Base-by-base conservation (phyloP, 2,329 filamentous ascomycete genomes). In the Trichocomaceae sp. region DNA sequence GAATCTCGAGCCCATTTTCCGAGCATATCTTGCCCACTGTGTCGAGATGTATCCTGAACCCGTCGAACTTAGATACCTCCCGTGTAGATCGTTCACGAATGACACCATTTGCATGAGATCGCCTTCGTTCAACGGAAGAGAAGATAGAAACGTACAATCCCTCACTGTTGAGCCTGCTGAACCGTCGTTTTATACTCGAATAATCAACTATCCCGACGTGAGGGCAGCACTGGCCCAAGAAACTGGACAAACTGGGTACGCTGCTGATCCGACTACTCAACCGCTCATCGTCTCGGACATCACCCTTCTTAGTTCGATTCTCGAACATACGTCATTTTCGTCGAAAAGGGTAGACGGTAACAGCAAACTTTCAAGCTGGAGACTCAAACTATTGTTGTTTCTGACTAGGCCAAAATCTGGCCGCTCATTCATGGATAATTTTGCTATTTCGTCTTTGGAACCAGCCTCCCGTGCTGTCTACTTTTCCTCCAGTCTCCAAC, bases 61-160 rank as follows among this genome's bases (percentile, higher is more conserved):
- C 3, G 26, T 52, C 19, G 49, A 52, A 29, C 29, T 52, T 17
- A 45, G 13, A n/a, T 52, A 52, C 41, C 49, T 52, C 19, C 49
- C 49, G 6, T 52, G 49, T 17, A 33, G 41, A 10, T 52, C 49
- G 12, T 52, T 52, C 23, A 45, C 49, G 9, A 52, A 52, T 23
- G 49, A 44, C 13, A 22, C 9, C 15, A 45, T 52, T 23, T 13
- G 15, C 3, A 44, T 52, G 49, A 39, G 41, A 17, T 52, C 49
- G 13, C 39, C 49, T 10, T 45, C 49, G 5, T 45, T 2, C 20
- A 15, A 44, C 35, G 49, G 7, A 20, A 33, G 22, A 5, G 35
- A 45, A 22, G 10, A 17, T 17, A 29, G 12, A 5, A 35, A 2
- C 6, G 49, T 35, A 10, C 37, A 39, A 33, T 37, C 17, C 26